phyloP scores from a whole-genome alignment of 2,329 filamentous ascomycete species.

The Fusarium incarnatum region DNA sequence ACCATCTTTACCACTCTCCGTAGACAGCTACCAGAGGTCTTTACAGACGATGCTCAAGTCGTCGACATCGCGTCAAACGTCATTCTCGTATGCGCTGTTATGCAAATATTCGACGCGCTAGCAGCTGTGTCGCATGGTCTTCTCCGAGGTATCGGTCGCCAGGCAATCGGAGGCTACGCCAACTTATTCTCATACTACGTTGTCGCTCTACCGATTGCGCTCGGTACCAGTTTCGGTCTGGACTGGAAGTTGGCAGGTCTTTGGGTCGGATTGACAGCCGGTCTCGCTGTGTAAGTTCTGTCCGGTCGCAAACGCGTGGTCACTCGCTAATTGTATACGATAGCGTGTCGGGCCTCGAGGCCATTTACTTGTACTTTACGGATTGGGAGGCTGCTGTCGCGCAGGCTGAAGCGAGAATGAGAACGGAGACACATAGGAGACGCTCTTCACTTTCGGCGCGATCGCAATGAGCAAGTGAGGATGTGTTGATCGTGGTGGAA shows the following conservation, averaged over 20 bases:
- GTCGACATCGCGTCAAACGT: constrained; percentile 72
- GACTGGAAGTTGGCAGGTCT: constrained; percentile 81
- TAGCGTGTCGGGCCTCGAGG: constrained; percentile 39
- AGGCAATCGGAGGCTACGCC: constrained; percentile 87
- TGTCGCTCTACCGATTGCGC: constrained; percentile 83
- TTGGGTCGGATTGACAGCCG: constrained; percentile 82
- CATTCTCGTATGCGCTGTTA: constrained; percentile 82
- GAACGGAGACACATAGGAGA: constrained; percentile 30
- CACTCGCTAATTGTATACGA: background rate
- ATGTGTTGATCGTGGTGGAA: background rate
- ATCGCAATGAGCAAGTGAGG: background rate
- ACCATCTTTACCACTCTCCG: constrained; percentile 74
- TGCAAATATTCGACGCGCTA: constrained; percentile 89
- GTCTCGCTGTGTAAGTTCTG: constrained; percentile 67
- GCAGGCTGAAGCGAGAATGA: constrained; percentile 41
- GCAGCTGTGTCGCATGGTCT: constrained; percentile 84
- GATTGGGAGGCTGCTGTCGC: constrained; percentile 42
- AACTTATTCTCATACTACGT: constrained; percentile 89
- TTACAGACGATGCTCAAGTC: constrained; percentile 76
- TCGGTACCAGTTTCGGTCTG: constrained; percentile 79
- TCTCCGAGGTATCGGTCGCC: constrained; percentile 83
- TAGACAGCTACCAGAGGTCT: constrained; percentile 76
- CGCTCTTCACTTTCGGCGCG: constrained; percentile 15
- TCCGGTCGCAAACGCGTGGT: rapidly evolving
- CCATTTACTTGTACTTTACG: constrained; percentile 33